Base-by-base conservation (phyloP, 2,329 filamentous ascomycete species). In the Calonectria hawksworthii region DNA sequence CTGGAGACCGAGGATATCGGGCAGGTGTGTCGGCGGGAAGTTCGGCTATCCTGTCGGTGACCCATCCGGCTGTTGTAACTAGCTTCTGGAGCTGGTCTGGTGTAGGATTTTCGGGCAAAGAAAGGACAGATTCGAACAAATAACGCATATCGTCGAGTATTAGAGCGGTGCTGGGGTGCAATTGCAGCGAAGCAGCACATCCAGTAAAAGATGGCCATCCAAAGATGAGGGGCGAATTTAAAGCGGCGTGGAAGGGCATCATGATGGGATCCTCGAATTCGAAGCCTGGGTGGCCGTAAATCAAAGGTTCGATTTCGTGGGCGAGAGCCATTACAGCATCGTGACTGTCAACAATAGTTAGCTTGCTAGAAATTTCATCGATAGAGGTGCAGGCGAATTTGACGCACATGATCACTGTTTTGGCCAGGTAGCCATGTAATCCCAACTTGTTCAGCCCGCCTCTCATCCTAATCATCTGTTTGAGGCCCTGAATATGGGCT, bases 61-160 rank as follows among this genome's bases (percentile, higher is more conserved):
- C 84, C 83, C 86, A 87, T 3, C 80, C 75, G 0, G 88, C 86
- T 0, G 85, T 85, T 0, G 82, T 82, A 32, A 82, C 79, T 1
- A 90, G 81, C 59, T 85, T 85, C 18, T 85, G 80, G 3, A 87
- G 78, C 36, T 88, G 83, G 30, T 85, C 84, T 0, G 76, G 38
- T 0, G 84, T 83, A 3, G 87, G 79, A 0, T 81, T 59, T 2
- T 78, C 73, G 0, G 87, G 85, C n/a, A 89, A 80, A 0, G 83
- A 80, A 7, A 89, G 75, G 0, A 90, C 85, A 3, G 85, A 80
- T 13, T 83, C 80, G n/a, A 90, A 83, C 1, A 91, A 82, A 28
- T 86, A 86, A 6, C 89, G 86, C 81, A 90, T 86, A 64, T 89
- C 86, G 69, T 91, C 89, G 3, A 91, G 85, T 67, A 91, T 88